Conservation (phyloP, 805 yeast species). For the Starmera caribaea region DNA sequence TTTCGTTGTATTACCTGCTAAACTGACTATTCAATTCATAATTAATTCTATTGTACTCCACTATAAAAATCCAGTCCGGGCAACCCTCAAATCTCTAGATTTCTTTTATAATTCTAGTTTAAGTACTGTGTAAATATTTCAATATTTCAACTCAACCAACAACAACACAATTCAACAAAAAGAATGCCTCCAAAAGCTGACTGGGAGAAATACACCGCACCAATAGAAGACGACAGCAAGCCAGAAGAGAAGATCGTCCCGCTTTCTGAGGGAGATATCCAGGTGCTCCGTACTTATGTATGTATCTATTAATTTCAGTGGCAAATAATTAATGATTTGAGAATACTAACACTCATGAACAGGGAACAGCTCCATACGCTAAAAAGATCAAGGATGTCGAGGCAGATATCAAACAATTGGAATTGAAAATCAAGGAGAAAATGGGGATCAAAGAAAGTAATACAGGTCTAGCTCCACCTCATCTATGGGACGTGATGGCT, state of each 20-base stretch:
- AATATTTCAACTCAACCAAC: neutral
- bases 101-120: too few relatives aligned
- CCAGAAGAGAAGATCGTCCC: constrained; percentile 74
- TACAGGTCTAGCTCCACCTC: constrained; percentile 96
- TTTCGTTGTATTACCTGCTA: too few relatives aligned
- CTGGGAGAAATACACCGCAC: constrained; percentile 95
- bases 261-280: constrained; percentile 92
- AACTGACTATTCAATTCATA: too few relatives aligned
- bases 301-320: constrained; percentile 8
- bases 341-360: constrained; percentile 1
- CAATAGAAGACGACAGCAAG: constrained; percentile 53
- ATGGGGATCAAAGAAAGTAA: constrained; percentile 92
- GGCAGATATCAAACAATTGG: constrained; percentile 77
- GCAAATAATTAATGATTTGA: neutral
- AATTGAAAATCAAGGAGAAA: constrained; percentile 83
- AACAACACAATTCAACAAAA: constrained; percentile 2
- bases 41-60: too few relatives aligned
- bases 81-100: too few relatives aligned
- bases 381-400: constrained; percentile 71
- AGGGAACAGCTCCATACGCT: constrained; percentile 95
- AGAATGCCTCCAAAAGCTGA: constrained; percentile 97
- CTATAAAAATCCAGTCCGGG: too few relatives aligned
- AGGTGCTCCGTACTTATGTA: constrained; percentile 83
- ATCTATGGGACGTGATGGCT: constrained; percentile 95
- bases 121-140: too few relatives aligned